These are phyloP conservation scores for Trichoderma guizhouense DNA, from an alignment of 2,329 filamentous ascomycete genomes.

Conservation along the genomic window DNA sequence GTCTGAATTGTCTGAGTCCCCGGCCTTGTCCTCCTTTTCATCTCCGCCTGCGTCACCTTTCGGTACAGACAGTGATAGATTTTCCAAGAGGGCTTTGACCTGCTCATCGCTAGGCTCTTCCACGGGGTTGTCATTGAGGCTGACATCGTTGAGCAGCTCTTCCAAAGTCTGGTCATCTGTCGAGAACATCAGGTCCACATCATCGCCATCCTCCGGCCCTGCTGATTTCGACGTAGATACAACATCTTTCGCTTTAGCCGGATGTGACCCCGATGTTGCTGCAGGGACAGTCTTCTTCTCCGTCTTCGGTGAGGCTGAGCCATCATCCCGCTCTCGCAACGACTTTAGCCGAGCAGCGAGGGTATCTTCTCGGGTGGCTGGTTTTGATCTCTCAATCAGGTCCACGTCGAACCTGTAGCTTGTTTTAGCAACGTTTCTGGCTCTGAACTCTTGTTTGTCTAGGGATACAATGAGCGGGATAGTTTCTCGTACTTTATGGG, in stretches of 20 bases:
- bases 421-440: neutral
- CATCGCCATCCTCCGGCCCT: constrained; percentile 30
- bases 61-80: constrained; percentile 34
- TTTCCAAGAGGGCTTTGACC: constrained; percentile 37
- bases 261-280: neutral
- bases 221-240: neutral
- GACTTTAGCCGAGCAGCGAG: constrained; percentile 51
- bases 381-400: constrained; percentile 41
- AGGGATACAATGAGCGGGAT: neutral
- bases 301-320: constrained; percentile 23
- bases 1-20: constrained; percentile 46
- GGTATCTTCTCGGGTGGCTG: constrained; percentile 47
- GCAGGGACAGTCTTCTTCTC: neutral
- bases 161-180: constrained; percentile 53
- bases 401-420: constrained; percentile 31
- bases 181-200: constrained; percentile 39
- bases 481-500: constrained; percentile 40
- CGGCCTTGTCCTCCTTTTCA: constrained; percentile 17
- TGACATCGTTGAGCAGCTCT: constrained; percentile 47
- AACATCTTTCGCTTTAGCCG: neutral
- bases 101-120: constrained; percentile 31
- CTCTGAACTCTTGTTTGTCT: neutral
- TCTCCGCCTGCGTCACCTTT: constrained; percentile 18
- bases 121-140: constrained; percentile 30
- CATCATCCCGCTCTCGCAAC: constrained; percentile 42